Conservation (phyloP, 179 eudicot genomes). For the Silene vulgaris region DNA sequence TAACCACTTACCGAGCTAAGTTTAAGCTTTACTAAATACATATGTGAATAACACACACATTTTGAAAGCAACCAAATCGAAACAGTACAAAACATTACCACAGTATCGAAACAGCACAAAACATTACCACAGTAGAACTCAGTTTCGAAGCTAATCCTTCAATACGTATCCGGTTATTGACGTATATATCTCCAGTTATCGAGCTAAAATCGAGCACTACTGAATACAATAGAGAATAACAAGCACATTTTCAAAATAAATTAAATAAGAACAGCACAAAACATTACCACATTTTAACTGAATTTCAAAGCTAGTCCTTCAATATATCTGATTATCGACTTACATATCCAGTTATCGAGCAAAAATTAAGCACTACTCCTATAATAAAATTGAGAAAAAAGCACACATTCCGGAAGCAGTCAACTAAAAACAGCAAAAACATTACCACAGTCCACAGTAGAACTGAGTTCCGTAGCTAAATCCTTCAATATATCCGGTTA, state of each 20-base stretch:
- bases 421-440: slow-evolving; percentile 2
- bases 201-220: too few relatives aligned
- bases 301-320: not conserved
- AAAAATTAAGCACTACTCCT: too few relatives aligned
- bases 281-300: not conserved
- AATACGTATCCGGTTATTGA: not conserved
- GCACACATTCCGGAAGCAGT: not conserved
- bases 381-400: not conserved
- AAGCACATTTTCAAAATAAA: not conserved
- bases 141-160: not conserved
- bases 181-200: too few relatives aligned
- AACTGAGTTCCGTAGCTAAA: slow-evolving; percentile 61
- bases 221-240: not conserved
- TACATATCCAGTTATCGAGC: not conserved
- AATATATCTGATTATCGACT: not conserved
- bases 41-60: not conserved
- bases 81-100: not conserved
- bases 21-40: not conserved
- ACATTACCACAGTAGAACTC: not conserved
- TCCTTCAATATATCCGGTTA: slow-evolving; percentile 35
- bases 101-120: not conserved
- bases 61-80: too few relatives aligned
- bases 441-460: slow-evolving; percentile 6
- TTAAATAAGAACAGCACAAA: not conserved
- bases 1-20: too few relatives aligned